Evolutionary conservation across 192 early-diverging fungal species (phyloP), one percentile per base, ranked within the genome.

Genomic region (Tieghemiomyces parasiticus): DNA sequence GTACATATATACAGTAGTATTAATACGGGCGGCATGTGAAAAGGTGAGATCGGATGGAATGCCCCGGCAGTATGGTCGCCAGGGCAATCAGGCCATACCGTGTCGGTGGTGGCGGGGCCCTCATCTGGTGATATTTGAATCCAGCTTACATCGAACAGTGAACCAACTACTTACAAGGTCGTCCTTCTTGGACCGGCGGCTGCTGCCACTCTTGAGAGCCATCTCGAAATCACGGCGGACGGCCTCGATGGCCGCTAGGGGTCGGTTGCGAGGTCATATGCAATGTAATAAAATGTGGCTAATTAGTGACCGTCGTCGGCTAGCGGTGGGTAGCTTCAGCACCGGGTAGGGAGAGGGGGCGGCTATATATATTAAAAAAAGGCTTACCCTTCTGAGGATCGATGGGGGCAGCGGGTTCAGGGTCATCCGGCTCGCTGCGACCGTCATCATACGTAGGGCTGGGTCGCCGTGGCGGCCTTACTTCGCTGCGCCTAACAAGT

Each of bases 161-260:
- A 42, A 16, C 38, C 38, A 10, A 42, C 38, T 42, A 42, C 38
- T 42, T 42, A 42, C 55, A 3, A 58, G n/a, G 33, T 75, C 73
- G 0, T 66, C 69, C 58, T 66, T 71, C 61, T 67, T 72, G 63
- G 71, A 68, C 54, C 67, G 60, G 50, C 68, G 71, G 26, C 32
- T 47, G 12, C 67, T 65, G 1, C 74, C 68, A 10, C 67, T 61
- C 61, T 67, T 65, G 10, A 76, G 61, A 6, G 65, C 71, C 0
- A 61, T 63, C 35, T 76, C 68, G 35, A 76, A 72, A 29, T 68
- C 63, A 26, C 50, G 55, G 59, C 72, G 69, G 16, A 76, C 63
- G 45, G 47, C 63, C 42, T 75, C 71, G 16, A 75, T 50, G 30
- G 69, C 71, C 0, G 68, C 71, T 35, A 30, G 55, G 32, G 26